A percentile compares a stretch with the other conserved stretches of the same genome.
Evolutionary conservation across 1,139 yeast genomes (phyloP).

Genomic region (Blastobotrys indianensis): DNA sequence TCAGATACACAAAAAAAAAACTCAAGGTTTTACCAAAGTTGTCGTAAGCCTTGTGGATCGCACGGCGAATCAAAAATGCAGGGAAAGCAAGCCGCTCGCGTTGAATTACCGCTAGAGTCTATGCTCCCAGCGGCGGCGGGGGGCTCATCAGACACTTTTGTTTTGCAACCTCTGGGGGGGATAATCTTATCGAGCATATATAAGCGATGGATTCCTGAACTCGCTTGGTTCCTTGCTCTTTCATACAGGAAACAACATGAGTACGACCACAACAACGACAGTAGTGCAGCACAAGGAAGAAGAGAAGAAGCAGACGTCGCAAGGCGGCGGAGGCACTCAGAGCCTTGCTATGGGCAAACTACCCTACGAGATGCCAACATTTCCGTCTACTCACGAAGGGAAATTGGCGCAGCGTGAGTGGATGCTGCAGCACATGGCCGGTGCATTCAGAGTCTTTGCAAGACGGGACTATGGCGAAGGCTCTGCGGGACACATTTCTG

Average conservation of each 20-base stretch:
- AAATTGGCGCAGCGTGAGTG: slow-evolving; percentile 51
- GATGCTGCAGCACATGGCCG: slow-evolving; percentile 73
- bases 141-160: neutral
- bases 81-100: too few relatives aligned
- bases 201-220: neutral
- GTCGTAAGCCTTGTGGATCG: too few relatives aligned
- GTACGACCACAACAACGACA: neutral
- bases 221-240: too few relatives aligned
- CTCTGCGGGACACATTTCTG: slow-evolving; percentile 73
- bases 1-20: too few relatives aligned
- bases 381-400: slow-evolving; percentile 33
- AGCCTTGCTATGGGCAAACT: slow-evolving; percentile 20
- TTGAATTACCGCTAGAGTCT: too few relatives aligned
- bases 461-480: slow-evolving; percentile 73
- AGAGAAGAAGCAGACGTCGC: neutral
- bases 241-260: too few relatives aligned
- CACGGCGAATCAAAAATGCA: too few relatives aligned
- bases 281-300: neutral
- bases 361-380: slow-evolving; percentile 41
- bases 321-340: slow-evolving; percentile 4
- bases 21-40: too few relatives aligned
- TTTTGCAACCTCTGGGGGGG: neutral
- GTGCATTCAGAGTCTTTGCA: slow-evolving; percentile 72
- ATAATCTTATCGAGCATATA: slow-evolving; percentile 1
- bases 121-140: too few relatives aligned